These are phyloP conservation scores for Cladosporium austrohemisphaericum DNA, from an alignment of 2,329 filamentous ascomycete genomes.

Conservation along the genomic window DNA sequence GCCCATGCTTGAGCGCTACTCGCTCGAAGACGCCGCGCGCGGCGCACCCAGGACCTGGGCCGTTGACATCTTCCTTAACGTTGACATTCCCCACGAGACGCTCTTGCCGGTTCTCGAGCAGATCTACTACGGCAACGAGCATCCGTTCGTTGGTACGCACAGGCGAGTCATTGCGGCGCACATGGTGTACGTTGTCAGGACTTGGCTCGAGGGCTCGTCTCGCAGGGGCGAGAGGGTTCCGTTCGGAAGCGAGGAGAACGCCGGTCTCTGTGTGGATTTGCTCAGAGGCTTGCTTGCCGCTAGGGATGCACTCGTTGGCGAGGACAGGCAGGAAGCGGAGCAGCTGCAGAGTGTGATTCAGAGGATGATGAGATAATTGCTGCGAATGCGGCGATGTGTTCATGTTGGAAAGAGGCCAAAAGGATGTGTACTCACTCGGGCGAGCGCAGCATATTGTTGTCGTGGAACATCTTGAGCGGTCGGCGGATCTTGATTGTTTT, in stretches of 20 bases:
- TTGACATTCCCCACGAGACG: constrained; percentile 59
- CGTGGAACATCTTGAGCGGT: neutral
- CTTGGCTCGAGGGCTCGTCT: constrained; percentile 59
- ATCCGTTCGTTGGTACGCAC: constrained; percentile 57
- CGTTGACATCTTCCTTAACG: constrained; percentile 61
- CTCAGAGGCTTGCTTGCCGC: constrained; percentile 23
- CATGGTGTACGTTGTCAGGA: constrained; percentile 57
- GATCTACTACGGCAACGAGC: constrained; percentile 65
- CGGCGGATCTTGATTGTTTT: neutral
- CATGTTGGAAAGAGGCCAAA: too few relatives aligned
- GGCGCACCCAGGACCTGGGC: constrained; percentile 56
- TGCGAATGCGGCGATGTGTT: neutral
- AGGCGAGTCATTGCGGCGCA: constrained; percentile 57
- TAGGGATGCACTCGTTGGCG: constrained; percentile 23
- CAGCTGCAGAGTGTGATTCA: constrained; percentile 16
- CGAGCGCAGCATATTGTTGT: constrained; percentile 1
- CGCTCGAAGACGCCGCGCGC: constrained; percentile 48
- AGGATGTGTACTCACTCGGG: too few relatives aligned
- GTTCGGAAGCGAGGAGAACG: constrained; percentile 60
- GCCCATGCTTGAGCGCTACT: constrained; percentile 54
- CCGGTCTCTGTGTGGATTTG: constrained; percentile 38
- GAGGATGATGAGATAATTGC: constrained; percentile 13
- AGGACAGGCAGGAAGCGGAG: constrained; percentile 23
- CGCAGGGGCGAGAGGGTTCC: constrained; percentile 50
- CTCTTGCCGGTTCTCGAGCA: constrained; percentile 60